A percentile compares a stretch with the other conserved stretches of the same genome.
Evolutionary conservation across 179 eudicot species (phyloP).

Genomic region (Actinidia polygama): DNA sequence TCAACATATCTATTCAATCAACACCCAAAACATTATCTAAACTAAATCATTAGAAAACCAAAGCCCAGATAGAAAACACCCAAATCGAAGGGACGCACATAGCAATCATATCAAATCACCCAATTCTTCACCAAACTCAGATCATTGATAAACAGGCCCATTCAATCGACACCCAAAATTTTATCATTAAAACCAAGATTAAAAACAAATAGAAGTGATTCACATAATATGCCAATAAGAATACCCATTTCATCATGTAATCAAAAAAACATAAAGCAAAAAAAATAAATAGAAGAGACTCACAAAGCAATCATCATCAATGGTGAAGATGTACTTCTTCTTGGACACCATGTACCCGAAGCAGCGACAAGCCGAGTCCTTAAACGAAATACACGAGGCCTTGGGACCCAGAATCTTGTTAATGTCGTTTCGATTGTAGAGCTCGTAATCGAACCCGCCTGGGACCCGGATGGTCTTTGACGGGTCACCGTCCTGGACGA

Average conservation of each 20-base stretch:
- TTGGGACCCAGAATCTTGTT: slow-evolving; percentile 48
- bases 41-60: not conserved
- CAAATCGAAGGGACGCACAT: not conserved
- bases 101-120: too few species aligned
- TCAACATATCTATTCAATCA: not conserved
- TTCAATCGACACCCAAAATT: too few species aligned
- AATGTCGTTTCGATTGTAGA: slow-evolving; percentile 42
- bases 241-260: too few species aligned
- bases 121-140: too few species aligned
- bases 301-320: slow-evolving; percentile 63
- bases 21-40: slow-evolving; percentile 9
- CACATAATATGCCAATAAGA: too few species aligned
- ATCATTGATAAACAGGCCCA: too few species aligned
- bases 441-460: slow-evolving; percentile 49
- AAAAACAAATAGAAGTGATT: too few species aligned
- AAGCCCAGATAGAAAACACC: not conserved
- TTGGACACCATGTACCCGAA: slow-evolving; percentile 53
- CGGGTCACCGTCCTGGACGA: slow-evolving; percentile 57
- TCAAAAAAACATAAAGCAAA: not conserved
- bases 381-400: slow-evolving; percentile 53
- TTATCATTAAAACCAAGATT: too few species aligned
- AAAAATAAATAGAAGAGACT: slow-evolving; percentile 22
- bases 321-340: slow-evolving; percentile 50
- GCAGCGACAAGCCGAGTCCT: slow-evolving; percentile 51
- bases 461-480: slow-evolving; percentile 44